Evolutionary conservation across 73 alveolate species (phyloP), one percentile per base, ranked within the genome.

Genomic region (Stentor roeselii): DNA sequence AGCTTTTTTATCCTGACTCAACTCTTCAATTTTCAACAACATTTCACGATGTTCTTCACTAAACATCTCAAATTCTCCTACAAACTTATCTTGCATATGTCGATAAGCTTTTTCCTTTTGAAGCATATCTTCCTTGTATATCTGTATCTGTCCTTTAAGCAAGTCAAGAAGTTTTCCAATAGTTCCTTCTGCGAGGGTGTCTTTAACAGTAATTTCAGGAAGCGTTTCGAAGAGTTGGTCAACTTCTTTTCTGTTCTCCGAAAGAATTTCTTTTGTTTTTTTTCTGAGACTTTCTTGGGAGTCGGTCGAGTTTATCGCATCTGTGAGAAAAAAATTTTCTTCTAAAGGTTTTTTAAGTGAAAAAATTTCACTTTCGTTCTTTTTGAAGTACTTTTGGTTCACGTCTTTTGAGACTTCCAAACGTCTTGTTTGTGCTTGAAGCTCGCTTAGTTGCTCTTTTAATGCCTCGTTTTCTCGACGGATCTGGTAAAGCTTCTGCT

Each of bases 61-160:
- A 21, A 30, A 30, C 41, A 1, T n/a, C 34, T 67, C 80, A 21
- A 32, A 21, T 67, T 67, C 80, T 2, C 80, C 37, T 30, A 27
- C 42, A 67, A 30, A 67, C 80, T 40, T 67, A 32, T 2, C 37
- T 32, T 67, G 80, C 80, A 67, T 67, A 32, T 40, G 21, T 34
- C 41, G 14, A 32, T 67, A 67, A 1, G 80, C 80, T 67, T 67
- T 67, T 67, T 67, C 80, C 34, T 67, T 67, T 21, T 67, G 80
- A 67, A 32, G 21, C 80, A 67, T 21, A 15, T 67, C 41, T 34
- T 67, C 80, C 34, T 67, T 21, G 80, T 67, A 67, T 21, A 67
- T 67, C 11, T 14, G 11, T 21, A 34, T 34, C 41, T 67, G 80
- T 32, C 50, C 80, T 67, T 67, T 67, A 15, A 67, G 34, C 14